These are phyloP conservation scores for Coemansia sp. DNA, from an alignment of 192 early-diverging fungal species.

Conservation along the genomic window DNA sequence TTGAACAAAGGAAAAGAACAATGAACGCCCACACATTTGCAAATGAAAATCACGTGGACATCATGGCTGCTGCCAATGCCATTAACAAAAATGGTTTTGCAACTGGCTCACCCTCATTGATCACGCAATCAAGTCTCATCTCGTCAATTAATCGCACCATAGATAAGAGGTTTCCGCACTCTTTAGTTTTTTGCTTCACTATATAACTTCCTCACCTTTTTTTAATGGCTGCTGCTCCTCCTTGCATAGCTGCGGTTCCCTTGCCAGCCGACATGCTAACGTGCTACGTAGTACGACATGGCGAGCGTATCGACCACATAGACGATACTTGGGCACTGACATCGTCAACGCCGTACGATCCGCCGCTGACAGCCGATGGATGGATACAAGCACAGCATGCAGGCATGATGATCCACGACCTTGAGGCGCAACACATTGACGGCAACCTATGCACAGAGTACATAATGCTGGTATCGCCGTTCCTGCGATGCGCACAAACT, in stretches of 20 bases:
- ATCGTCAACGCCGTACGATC: constrained; percentile 35
- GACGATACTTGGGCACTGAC: constrained; percentile 39
- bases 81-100: too few relatives aligned
- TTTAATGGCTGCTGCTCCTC: neutral
- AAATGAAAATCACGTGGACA: too few relatives aligned
- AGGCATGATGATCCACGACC: constrained; percentile 29
- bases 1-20: too few relatives aligned
- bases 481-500: constrained; percentile 51
- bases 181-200: constrained; percentile 1
- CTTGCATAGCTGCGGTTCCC: neutral
- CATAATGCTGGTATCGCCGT: constrained; percentile 44
- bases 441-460: constrained; percentile 10
- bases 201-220: neutral
- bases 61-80: too few relatives aligned
- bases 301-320: constrained; percentile 53
- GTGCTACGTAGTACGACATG: constrained; percentile 49
- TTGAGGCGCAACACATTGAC: constrained; percentile 15
- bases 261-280: constrained; percentile 30
- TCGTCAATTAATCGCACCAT: too few relatives aligned
- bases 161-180: too few relatives aligned
- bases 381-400: constrained; percentile 26
- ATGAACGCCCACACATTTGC: too few relatives aligned
- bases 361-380: constrained; percentile 44
- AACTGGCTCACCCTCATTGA: too few relatives aligned
- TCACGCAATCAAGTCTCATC: too few relatives aligned